Conservation (phyloP, 345 rosid genomes). For the Isatis tinctoria region DNA sequence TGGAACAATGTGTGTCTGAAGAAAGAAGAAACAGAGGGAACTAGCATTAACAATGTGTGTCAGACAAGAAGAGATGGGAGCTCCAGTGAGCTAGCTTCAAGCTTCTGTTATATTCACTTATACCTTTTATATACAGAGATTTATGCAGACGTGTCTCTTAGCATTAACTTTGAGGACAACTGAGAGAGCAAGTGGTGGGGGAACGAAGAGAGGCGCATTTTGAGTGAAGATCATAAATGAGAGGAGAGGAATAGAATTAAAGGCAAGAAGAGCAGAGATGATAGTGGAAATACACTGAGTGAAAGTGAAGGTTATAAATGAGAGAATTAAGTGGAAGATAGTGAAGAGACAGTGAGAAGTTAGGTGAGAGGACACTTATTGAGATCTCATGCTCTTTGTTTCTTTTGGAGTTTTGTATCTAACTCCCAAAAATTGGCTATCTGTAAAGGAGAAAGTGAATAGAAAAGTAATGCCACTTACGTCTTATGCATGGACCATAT, state of each 20-base stretch:
- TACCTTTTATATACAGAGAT: not conserved
- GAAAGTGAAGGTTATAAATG: slow-evolving; percentile 28
- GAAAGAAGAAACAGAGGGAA: not conserved
- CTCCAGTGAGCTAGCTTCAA: not conserved
- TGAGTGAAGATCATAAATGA: slow-evolving; percentile 33
- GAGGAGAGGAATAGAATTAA: slow-evolving; percentile 22
- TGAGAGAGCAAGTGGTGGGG: slow-evolving; percentile 4
- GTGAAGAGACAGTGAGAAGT: slow-evolving; percentile 16
- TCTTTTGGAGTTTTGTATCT: not conserved
- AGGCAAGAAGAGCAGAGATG: slow-evolving; percentile 15
- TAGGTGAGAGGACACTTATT: slow-evolving; percentile 25
- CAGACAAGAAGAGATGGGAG: not conserved
- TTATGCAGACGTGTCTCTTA: not conserved
- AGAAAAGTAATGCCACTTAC: slow-evolving; percentile 5
- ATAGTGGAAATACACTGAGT: slow-evolving; percentile 24
- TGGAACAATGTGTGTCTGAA: not conserved
- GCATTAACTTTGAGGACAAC: not conserved
- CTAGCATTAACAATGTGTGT: no score
- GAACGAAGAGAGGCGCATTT: slow-evolving; percentile 1
- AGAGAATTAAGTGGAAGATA: slow-evolving; percentile 16
- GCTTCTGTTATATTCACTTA: not conserved
- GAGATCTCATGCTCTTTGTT: slow-evolving; percentile 27
- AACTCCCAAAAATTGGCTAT: not conserved
- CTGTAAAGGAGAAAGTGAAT: slow-evolving; percentile 13
- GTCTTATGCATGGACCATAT: slow-evolving; percentile 18